phyloP scores from a whole-genome alignment of 192 early-diverging fungal genomes.

The Backusella sp. region DNA sequence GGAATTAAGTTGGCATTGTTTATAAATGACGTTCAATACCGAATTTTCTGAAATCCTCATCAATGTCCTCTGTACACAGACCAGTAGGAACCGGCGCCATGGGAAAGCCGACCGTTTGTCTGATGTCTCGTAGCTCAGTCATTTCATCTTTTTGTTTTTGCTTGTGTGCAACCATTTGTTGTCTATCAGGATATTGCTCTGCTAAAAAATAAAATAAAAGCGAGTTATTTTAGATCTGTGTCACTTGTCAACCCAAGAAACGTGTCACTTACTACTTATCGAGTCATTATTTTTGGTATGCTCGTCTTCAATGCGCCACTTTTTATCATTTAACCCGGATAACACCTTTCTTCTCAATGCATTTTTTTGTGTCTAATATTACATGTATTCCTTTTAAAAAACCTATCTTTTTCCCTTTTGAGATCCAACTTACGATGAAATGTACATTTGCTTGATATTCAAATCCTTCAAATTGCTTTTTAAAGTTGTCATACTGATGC shows the following conservation, averaged over 20 bases:
- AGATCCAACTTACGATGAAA: conserved; percentile 25
- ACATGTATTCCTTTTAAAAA: not conserved
- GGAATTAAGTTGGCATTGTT: not conserved
- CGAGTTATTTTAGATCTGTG: not conserved
- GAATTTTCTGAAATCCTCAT: conserved; percentile 43
- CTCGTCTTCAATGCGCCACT: conserved; percentile 36
- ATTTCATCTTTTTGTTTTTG: conserved; percentile 35
- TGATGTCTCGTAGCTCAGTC: conserved; percentile 40
- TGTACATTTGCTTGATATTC: conserved; percentile 50
- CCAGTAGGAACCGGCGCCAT: conserved; percentile 27
- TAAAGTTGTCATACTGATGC: conserved; percentile 42
- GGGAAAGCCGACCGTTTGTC: conserved; percentile 44
- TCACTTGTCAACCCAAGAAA: not conserved
- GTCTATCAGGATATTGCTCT: conserved; percentile 29
- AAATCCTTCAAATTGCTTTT: conserved; percentile 38
- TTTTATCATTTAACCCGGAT: conserved; percentile 22
- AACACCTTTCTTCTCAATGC: conserved; percentile 33
- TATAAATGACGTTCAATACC: conserved; percentile 33
- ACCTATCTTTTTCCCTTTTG: not conserved
- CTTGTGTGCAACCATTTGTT: conserved; percentile 36
- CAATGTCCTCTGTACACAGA: conserved; percentile 31
- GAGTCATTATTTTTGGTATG: conserved; percentile 26
- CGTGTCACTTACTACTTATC: conserved; percentile 19
- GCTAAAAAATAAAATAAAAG: not conserved
- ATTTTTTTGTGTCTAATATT: conserved; percentile 27